phyloP scores from a whole-genome alignment of 2,329 filamentous ascomycete genomes.

The Epichloe aotearoae region DNA sequence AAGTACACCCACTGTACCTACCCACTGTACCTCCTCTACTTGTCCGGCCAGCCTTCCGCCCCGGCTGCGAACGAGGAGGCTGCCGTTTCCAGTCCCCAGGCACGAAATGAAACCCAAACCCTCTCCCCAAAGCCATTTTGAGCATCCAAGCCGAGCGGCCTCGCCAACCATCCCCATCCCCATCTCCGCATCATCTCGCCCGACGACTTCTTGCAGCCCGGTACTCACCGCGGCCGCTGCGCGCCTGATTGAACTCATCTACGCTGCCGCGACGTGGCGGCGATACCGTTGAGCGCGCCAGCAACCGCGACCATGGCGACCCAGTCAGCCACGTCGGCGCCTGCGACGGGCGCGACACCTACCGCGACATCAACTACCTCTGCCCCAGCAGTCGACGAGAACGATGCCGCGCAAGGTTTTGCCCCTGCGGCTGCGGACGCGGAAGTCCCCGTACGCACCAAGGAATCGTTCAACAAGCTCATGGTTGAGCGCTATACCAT shows the following conservation, averaged over 20 bases:
- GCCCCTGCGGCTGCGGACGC: slow-evolving; percentile 8
- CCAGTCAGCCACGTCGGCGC: slow-evolving; percentile 25
- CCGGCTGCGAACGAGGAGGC: slow-evolving; percentile 6
- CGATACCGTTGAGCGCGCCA: slow-evolving; percentile 21
- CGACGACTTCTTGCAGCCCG: slow-evolving; percentile 7
- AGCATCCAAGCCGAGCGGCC: slow-evolving; percentile 5
- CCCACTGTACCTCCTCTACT: slow-evolving; percentile 6
- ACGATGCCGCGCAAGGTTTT: slow-evolving; percentile 11
- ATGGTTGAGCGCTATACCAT: slow-evolving; percentile 41
- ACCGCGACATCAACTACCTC: slow-evolving; percentile 17
- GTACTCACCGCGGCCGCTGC: slow-evolving; percentile 5
- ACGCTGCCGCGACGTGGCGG: slow-evolving; percentile 22
- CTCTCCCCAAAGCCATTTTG: slow-evolving; percentile 9
- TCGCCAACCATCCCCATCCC: slow-evolving; percentile 1
- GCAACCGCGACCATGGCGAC: slow-evolving; percentile 29
- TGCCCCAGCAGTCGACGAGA: slow-evolving; percentile 15
- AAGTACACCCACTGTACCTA: slow-evolving; percentile 4
- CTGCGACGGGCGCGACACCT: slow-evolving; percentile 20
- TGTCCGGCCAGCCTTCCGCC: slow-evolving; percentile 5
- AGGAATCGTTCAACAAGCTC: slow-evolving; percentile 40
- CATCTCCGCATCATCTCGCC: slow-evolving; percentile 7
- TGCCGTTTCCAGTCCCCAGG: slow-evolving; percentile 11
- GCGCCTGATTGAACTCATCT: slow-evolving; percentile 2
- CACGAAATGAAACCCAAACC: slow-evolving; percentile 12
- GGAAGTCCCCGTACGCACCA: slow-evolving; percentile 34